Evolutionary conservation across 768 basidiomycete genomes (phyloP).

Genomic region (Flagelloscypha sp.): DNA sequence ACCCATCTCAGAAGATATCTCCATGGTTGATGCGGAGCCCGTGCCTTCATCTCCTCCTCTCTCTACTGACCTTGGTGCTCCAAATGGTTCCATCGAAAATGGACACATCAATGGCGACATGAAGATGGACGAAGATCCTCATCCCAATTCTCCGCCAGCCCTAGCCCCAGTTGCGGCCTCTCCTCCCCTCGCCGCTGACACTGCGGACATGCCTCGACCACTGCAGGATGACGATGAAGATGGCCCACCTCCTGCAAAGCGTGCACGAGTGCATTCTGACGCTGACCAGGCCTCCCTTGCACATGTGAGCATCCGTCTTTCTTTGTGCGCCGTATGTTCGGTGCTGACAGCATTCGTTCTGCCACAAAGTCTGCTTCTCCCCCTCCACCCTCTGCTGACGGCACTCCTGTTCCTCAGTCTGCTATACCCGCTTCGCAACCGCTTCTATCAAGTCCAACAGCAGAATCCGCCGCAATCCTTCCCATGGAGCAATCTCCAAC

Average conservation of each 20-base stretch:
- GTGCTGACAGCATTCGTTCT: slow-evolving; percentile 39
- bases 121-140: slow-evolving; percentile 19
- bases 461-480: slow-evolving; percentile 4
- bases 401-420: slow-evolving; percentile 28
- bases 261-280: slow-evolving; percentile 68
- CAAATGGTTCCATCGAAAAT: slow-evolving; percentile 10
- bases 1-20: too few relatives aligned
- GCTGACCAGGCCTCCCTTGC: slow-evolving; percentile 65
- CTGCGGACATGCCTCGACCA: too few relatives aligned
- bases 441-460: too few relatives aligned
- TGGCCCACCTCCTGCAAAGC: slow-evolving; percentile 75
- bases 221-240: slow-evolving; percentile 46
- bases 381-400: slow-evolving; percentile 49
- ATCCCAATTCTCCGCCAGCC: slow-evolving; percentile 27
- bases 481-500: slow-evolving; percentile 12
- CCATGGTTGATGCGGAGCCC: too few relatives aligned
- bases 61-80: too few relatives aligned
- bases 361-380: slow-evolving; percentile 65
- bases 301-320: slow-evolving; percentile 49
- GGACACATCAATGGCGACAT: slow-evolving; percentile 26
- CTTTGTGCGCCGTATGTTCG: slow-evolving; percentile 44
- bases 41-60: too few relatives aligned
- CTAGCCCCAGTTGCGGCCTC: not conserved
- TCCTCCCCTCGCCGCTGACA: slow-evolving; percentile 6
- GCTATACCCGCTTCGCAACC: slow-evolving; percentile 11